Evolutionary conservation across 2,329 filamentous ascomycete species (phyloP).

Genomic region (Venturia asperata): DNA sequence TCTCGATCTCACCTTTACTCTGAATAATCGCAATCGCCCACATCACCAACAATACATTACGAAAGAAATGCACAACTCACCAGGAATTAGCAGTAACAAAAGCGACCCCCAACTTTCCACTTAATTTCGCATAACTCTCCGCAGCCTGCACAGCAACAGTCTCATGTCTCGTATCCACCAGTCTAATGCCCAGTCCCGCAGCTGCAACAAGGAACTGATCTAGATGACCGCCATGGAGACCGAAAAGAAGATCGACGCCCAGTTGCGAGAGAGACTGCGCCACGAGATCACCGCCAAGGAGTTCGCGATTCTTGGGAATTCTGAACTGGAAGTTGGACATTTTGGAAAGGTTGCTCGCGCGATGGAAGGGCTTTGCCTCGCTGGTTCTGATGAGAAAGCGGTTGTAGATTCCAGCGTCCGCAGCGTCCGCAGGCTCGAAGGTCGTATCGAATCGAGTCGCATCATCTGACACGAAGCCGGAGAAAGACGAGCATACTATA

Average conservation of each 20-base stretch:
- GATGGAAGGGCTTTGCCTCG: no score
- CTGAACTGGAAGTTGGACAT: conserved; percentile 24
- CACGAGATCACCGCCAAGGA: conserved; percentile 41
- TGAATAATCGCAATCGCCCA: no score
- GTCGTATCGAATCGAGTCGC: background rate
- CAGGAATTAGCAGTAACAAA: conserved; percentile 45
- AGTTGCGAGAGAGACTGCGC: conserved; percentile 39
- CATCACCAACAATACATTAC: no score
- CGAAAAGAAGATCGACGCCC: conserved; percentile 40
- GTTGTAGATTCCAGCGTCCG: background rate
- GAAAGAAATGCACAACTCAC: conserved; percentile 24
- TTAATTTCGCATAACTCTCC: conserved; percentile 40
- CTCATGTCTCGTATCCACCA: conserved; percentile 43
- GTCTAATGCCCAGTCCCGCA: conserved; percentile 34
- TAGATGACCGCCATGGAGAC: conserved; percentile 43
- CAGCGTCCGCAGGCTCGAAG: background rate
- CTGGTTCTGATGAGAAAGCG: background rate
- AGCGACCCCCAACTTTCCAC: conserved; percentile 39
- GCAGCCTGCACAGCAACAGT: conserved; percentile 44
- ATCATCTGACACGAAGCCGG: background rate
- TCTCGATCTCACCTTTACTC: no score
- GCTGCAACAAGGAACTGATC: conserved; percentile 44
- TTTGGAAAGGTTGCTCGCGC: background rate
- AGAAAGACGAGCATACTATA: background rate
- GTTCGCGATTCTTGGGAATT: conserved; percentile 33